Base-by-base conservation (phyloP, 768 basidiomycete genomes). In the Russula abietina region DNA sequence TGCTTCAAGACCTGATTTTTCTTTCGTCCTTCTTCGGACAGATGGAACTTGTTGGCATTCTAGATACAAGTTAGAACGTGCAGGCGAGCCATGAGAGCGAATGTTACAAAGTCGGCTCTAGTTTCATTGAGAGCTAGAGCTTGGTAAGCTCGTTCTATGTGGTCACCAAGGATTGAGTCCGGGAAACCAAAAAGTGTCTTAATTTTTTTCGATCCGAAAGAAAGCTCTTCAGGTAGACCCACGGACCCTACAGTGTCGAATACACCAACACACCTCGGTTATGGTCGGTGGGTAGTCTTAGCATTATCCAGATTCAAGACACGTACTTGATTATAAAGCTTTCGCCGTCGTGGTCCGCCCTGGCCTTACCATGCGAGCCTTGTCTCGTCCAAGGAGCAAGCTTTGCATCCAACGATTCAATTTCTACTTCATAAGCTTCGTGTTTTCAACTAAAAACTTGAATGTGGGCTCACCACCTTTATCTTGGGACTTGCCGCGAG, bases 211-310 rank as follows among this genome's bases (percentile, higher is more conserved):
- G 78, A 77, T 19, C 74, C 72, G 49, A 77, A 72, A 3, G 78
- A 78, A 17, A 89, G 68, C 67, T 88, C 87, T 68, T 84, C 84
- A 1, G 88, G 88, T 17, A 90, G 72, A 11, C 87, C 87, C 32
- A 88, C 71, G 12, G 87, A 80, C 16, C 87, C 87, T n/a, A 89
- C 88, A 6, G 88, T 90, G 68, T 90, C 88, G 68, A 85, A 90
- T 22, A 90, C 87, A 2, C 88, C 88, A 57, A 90, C 67, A 65
- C 85, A 86, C 71, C 84, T 86, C 12, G 32, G 4, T 57, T 30
- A 52, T 17, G 49, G 32, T 66, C 55, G 22, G 41, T 60, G 52
- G 48, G 45, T 17, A 32, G 48, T 59, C 43, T 10, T 11, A 38
- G 52, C 38, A 26, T 48, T 24, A 16, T 41, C 26, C 7, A 11